Conservation (phyloP, 148 eudicot genomes). For the Diospyros kaki region DNA sequence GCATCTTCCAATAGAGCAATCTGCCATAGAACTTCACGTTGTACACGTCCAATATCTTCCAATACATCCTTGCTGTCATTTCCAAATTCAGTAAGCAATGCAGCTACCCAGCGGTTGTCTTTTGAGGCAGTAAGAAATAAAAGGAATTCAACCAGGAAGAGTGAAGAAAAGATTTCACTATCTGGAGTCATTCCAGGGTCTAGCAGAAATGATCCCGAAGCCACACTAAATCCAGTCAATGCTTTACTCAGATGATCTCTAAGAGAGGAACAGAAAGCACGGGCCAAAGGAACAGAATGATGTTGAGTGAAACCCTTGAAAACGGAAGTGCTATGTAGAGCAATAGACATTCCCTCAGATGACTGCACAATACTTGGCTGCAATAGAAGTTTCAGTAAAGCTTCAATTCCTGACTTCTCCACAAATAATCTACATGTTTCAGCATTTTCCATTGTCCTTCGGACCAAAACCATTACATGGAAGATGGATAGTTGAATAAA, state of each 20-base stretch:
- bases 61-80: slow-evolving; percentile 78
- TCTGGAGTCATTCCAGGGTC: slow-evolving; percentile 62
- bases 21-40: slow-evolving; percentile 94
- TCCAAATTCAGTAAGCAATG: slow-evolving; percentile 89
- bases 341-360: slow-evolving; percentile 96
- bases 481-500: slow-evolving; percentile 76
- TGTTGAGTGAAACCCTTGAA: slow-evolving; percentile 93
- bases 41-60: slow-evolving; percentile 83
- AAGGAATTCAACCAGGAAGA: slow-evolving; percentile 83
- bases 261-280: slow-evolving; percentile 76
- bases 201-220: slow-evolving; percentile 71
- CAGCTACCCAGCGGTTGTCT: slow-evolving; percentile 88
- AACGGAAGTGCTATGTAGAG: slow-evolving; percentile 90
- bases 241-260: slow-evolving; percentile 74
- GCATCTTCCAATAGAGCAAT: slow-evolving; percentile 81
- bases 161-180: slow-evolving; percentile 58
- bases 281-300: slow-evolving; percentile 86
- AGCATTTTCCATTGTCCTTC: slow-evolving; percentile 90
- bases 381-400: slow-evolving; percentile 74
- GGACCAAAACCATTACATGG: slow-evolving; percentile 93
- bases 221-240: slow-evolving; percentile 50
- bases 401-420: slow-evolving; percentile 90
- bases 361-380: slow-evolving; percentile 87
- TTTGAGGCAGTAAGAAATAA: slow-evolving; percentile 92
- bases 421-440: slow-evolving; percentile 94